phyloP scores from a whole-genome alignment of 495 filamentous ascomycete genomes.

The Eremomyces bilateralis region DNA sequence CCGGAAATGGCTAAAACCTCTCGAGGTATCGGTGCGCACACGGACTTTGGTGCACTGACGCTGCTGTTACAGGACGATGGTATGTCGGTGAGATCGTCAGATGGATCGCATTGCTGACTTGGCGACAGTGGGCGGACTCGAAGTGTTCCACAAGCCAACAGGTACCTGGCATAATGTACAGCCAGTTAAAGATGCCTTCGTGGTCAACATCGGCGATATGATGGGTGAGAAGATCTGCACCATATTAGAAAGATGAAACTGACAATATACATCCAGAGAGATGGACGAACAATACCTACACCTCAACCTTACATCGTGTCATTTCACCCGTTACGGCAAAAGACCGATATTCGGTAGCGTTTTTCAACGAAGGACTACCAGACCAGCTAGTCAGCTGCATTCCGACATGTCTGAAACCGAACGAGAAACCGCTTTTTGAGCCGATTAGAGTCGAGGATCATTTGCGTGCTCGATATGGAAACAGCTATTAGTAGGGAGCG shows the following conservation, averaged over 20 bases:
- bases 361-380: constrained; percentile 6
- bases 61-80: constrained; percentile 22
- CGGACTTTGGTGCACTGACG: constrained; percentile 28
- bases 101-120: too few species aligned
- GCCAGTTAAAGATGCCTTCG: constrained; percentile 7
- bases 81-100: too few species aligned
- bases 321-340: constrained; percentile 10
- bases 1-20: constrained; percentile 9
- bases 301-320: constrained; percentile 17
- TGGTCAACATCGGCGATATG: constrained; percentile 14
- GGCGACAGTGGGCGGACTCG: constrained; percentile 6
- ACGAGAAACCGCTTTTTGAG: constrained; percentile 4
- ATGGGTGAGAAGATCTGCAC: too few species aligned
- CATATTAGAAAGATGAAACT: too few species aligned
- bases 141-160: constrained; percentile 4
- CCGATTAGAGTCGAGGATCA: constrained; percentile 6
- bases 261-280: too few species aligned
- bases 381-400: constrained; percentile 4
- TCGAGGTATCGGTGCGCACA: constrained; percentile 26
- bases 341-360: constrained; percentile 4
- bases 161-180: constrained; percentile 10
- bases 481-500: too few species aligned
- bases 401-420: constrained; percentile 1
- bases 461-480: constrained; percentile 2
- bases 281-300: constrained; percentile 14